phyloP scores from a whole-genome alignment of 371 early-diverging fungal species.

The Synchytrium microbalum region DNA sequence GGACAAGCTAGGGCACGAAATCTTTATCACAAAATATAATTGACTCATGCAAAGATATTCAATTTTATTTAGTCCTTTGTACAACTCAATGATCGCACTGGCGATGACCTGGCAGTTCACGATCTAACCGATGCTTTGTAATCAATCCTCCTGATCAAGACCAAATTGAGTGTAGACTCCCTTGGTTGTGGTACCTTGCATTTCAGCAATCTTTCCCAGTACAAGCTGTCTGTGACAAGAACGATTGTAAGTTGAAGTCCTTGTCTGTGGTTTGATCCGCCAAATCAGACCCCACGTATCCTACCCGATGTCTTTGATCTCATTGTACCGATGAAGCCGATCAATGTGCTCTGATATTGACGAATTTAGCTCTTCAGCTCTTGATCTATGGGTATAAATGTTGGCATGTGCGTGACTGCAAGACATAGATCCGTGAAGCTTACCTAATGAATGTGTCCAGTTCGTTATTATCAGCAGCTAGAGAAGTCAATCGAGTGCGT shows the following conservation, averaged over 20 bases:
- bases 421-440: too few species aligned
- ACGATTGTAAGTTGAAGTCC: background rate
- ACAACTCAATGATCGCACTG: too few species aligned
- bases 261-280: slow-evolving; percentile 13
- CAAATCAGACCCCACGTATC: slow-evolving; percentile 25
- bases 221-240: slow-evolving; percentile 13
- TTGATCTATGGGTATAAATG: slow-evolving; percentile 3
- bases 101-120: too few species aligned
- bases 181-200: slow-evolving; percentile 16
- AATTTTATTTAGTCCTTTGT: too few species aligned
- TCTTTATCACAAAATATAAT: too few species aligned
- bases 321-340: slow-evolving; percentile 43
- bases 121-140: too few species aligned
- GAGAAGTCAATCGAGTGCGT: background rate
- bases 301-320: slow-evolving; percentile 41
- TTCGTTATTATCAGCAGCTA: background rate
- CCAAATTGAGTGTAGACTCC: slow-evolving; percentile 15
- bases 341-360: slow-evolving; percentile 33
- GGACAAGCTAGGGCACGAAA: too few species aligned
- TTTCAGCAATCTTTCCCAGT: slow-evolving; percentile 19
- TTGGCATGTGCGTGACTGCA: too few species aligned
- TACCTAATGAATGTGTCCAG: background rate
- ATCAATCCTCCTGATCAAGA: slow-evolving; percentile 16
- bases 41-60: too few species aligned
- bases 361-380: slow-evolving; percentile 19